These are phyloP conservation scores for Diaporthe eres DNA, from an alignment of 2,329 filamentous ascomycete genomes.

Conservation along the genomic window DNA sequence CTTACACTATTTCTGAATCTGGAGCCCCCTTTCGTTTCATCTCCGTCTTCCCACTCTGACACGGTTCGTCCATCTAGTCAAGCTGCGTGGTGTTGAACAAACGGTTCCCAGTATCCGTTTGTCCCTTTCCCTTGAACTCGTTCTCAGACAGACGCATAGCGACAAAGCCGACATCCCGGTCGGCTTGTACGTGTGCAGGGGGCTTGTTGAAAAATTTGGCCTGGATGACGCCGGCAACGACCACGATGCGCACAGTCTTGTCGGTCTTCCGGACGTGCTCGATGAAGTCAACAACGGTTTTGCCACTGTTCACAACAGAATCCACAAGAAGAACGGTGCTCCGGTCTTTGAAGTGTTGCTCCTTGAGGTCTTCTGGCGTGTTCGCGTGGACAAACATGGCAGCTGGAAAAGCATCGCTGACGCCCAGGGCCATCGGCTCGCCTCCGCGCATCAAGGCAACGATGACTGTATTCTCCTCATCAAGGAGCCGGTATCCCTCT, in stretches of 20 bases:
- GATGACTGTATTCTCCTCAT: slow-evolving; percentile 66
- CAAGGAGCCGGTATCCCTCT: slow-evolving; percentile 59
- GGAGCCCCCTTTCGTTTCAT: neutral
- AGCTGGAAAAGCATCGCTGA: slow-evolving; percentile 65
- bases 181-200: slow-evolving; percentile 43
- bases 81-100: slow-evolving; percentile 71
- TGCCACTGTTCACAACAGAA: slow-evolving; percentile 72
- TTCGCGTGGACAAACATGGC: slow-evolving; percentile 66
- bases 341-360: slow-evolving; percentile 56
- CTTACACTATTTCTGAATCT: neutral
- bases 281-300: slow-evolving; percentile 63
- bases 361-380: slow-evolving; percentile 56
- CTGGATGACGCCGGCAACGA: slow-evolving; percentile 71
- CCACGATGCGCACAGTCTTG: slow-evolving; percentile 60
- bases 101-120: slow-evolving; percentile 71
- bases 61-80: slow-evolving; percentile 41
- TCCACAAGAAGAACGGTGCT: slow-evolving; percentile 68
- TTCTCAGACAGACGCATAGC: slow-evolving; percentile 70
- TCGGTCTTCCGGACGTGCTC: slow-evolving; percentile 58
- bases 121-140: slow-evolving; percentile 65
- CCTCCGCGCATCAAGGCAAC: slow-evolving; percentile 75
- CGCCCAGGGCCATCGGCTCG: slow-evolving; percentile 72
- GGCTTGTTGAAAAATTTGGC: slow-evolving; percentile 45
- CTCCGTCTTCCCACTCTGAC: neutral
- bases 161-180: slow-evolving; percentile 57